phyloP scores from a whole-genome alignment of 2,329 filamentous ascomycete genomes.

The Zalaria sp. region DNA sequence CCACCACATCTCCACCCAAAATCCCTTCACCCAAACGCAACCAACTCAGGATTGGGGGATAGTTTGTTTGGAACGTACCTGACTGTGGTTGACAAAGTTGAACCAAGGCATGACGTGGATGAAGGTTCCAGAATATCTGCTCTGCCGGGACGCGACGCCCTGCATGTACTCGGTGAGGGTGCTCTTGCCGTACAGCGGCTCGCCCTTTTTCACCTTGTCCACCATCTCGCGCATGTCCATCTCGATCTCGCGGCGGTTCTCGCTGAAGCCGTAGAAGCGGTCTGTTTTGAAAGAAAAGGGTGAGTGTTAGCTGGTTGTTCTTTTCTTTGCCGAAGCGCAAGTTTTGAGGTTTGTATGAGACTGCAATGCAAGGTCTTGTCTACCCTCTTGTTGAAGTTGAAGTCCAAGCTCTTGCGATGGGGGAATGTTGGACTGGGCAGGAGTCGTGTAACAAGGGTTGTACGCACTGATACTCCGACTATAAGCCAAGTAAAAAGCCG shows the following conservation, averaged over 20 bases:
- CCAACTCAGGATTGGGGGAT: too few relatives aligned
- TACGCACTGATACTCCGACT: constrained; percentile 67
- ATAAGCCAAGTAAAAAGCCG: constrained; percentile 77
- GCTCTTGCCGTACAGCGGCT: constrained; percentile 77
- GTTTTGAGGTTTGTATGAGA: too few relatives aligned
- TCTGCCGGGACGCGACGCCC: constrained; percentile 83
- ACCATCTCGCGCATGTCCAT: constrained; percentile 99
- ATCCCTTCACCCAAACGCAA: too few relatives aligned
- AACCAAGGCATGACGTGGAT: constrained; percentile 85
- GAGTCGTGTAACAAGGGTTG: neutral
- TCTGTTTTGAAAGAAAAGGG: constrained; percentile 36
- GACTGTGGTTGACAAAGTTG: constrained; percentile 93
- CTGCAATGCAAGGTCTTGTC: neutral
- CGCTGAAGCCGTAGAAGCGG: constrained; percentile 87
- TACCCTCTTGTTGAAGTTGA: neutral
- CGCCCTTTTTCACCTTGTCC: constrained; percentile 79
- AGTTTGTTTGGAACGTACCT: too few relatives aligned
- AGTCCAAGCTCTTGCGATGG: constrained; percentile 1
- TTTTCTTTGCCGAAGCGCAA: too few relatives aligned
- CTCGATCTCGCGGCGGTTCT: constrained; percentile 82
- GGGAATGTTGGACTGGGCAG: neutral
- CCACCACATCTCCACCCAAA: too few relatives aligned
- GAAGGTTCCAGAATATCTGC: constrained; percentile 76
- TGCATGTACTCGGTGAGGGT: constrained; percentile 77
- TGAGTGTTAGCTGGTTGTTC: neutral